Evolutionary conservation across 2,329 filamentous ascomycete genomes (phyloP).

Genomic region (Mycosphaerella sp.): DNA sequence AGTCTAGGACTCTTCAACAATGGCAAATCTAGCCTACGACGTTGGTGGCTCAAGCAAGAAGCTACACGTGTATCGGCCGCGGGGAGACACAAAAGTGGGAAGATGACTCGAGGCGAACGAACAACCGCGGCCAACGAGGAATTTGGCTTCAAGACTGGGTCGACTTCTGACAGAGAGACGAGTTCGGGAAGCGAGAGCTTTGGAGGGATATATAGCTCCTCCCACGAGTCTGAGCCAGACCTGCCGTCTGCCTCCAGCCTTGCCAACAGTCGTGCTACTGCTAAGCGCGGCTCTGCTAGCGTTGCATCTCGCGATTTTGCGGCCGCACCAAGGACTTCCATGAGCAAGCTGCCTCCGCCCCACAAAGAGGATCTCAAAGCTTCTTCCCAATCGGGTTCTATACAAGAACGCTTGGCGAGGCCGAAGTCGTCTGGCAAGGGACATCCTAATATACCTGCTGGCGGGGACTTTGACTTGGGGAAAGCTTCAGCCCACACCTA

Average conservation of each 20-base stretch:
- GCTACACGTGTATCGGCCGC: slow-evolving; percentile 5
- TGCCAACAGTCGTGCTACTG: neutral
- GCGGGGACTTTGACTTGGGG: neutral
- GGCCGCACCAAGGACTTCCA: neutral
- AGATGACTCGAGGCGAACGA: neutral
- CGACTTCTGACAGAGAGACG: neutral
- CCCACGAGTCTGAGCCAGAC: neutral
- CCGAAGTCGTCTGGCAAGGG: neutral
- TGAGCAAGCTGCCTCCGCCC: neutral
- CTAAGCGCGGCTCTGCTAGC: neutral
- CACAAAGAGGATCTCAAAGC: neutral
- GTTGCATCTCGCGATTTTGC: neutral
- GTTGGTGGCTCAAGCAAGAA: slow-evolving; percentile 31
- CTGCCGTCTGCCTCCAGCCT: neutral
- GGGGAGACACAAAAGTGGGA: slow-evolving; percentile 3
- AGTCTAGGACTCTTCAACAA: slow-evolving; percentile 46
- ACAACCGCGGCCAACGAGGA: slow-evolving; percentile 17
- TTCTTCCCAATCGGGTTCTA: neutral
- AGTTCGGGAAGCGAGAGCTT: neutral
- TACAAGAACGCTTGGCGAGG: neutral
- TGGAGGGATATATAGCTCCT: neutral
- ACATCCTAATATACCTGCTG: neutral
- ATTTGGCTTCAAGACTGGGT: slow-evolving; percentile 11
- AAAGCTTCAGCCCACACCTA: slow-evolving; percentile 33
- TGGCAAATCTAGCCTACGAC: slow-evolving; percentile 22